Base-by-base conservation (phyloP, 441 rosid genomes). In the Iberis amara region DNA sequence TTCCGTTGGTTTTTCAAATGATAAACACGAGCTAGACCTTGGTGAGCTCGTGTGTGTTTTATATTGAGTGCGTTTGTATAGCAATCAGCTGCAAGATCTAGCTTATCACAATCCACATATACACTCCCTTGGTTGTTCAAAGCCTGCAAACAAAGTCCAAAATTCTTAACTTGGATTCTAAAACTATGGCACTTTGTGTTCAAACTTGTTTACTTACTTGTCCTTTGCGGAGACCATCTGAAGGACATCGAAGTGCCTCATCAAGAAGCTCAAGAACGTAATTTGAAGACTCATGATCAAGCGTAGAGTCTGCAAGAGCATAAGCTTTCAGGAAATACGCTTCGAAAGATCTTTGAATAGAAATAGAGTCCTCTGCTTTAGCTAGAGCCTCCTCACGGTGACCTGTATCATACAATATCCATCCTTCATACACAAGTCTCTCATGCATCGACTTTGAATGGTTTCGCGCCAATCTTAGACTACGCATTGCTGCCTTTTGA, bases 141-240 rank as follows among this genome's bases (percentile, higher is more conserved):
- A 42, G 97, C 95, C 97, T 86, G 76, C 66, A 64, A 64, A 76
- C 65, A 64, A 8, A 82, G 86, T 30, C 33, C 8, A 46, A 39
- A 10, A 63, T 8, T 15, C 1, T 24, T 27, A 21, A 32, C 23
- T 26, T 41, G 4, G 24, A 48, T 33, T 47, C 51, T 39, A 11
- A 55, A 47, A 54, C 47, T 52, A 44, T 11, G 46, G 59, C n/a
- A 42, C 28, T 50, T 28, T 35, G 11, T 3, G 26, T 1, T 38
- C 35, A 30, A 8, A 14, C 32, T 32, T 37, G 7, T 51, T 55
- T 52, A 59, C 75, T 62, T 64, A 89, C 99, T 72, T 94, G 97
- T 73, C 99, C 99, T 77, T 94, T 94, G 14, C 96, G 84, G 24
- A 94, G 95, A 15, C 96, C 97, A 61, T 94, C 99, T n/a, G 97